Percentiles rank a stretch among this genome's conserved stretches.
phyloP scores from a whole-genome alignment of 148 eudicot genomes.

The Arbutus unedo region DNA sequence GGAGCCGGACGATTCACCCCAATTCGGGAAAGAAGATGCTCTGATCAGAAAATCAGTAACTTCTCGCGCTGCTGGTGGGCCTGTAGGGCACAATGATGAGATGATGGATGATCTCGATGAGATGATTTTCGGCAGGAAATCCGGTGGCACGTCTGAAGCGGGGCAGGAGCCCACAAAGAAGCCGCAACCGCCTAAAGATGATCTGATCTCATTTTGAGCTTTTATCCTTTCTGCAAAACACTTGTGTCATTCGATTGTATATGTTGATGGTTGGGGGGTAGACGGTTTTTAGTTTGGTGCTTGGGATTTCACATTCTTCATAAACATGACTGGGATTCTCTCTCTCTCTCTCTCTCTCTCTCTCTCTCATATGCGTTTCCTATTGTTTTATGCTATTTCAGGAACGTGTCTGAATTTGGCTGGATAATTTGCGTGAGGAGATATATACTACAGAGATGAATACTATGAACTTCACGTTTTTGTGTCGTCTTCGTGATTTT shows the following conservation, averaged over 20 bases:
- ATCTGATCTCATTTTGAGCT: slow-evolving; percentile 61
- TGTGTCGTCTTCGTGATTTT: neutral
- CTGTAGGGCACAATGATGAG: slow-evolving; percentile 63
- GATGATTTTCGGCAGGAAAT: slow-evolving; percentile 86
- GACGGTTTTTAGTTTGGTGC: neutral
- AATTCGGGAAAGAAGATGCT: slow-evolving; percentile 59
- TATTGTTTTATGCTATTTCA: neutral
- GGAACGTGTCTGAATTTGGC: slow-evolving; percentile 12
- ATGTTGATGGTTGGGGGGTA: neutral
- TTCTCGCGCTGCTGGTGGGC: slow-evolving; percentile 36
- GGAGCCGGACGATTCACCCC: slow-evolving; percentile 86
- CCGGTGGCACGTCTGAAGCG: slow-evolving; percentile 49
- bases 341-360: neutral
- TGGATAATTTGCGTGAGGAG: neutral
- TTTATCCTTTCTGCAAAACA: neutral
- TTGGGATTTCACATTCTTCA: neutral
- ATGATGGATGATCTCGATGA: slow-evolving; percentile 97
- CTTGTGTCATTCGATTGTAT: neutral
- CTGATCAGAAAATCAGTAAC: slow-evolving; percentile 57
- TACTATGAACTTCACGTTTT: neutral
- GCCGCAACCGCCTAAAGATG: slow-evolving; percentile 59
- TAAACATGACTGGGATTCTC: slow-evolving; percentile 2
- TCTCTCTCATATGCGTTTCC: neutral
- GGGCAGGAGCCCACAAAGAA: slow-evolving; percentile 48
- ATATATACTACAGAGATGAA: slow-evolving; percentile 12